Evolutionary conservation across 2,329 filamentous ascomycete species (phyloP).

Genomic region (Ophiostoma ulmi): DNA sequence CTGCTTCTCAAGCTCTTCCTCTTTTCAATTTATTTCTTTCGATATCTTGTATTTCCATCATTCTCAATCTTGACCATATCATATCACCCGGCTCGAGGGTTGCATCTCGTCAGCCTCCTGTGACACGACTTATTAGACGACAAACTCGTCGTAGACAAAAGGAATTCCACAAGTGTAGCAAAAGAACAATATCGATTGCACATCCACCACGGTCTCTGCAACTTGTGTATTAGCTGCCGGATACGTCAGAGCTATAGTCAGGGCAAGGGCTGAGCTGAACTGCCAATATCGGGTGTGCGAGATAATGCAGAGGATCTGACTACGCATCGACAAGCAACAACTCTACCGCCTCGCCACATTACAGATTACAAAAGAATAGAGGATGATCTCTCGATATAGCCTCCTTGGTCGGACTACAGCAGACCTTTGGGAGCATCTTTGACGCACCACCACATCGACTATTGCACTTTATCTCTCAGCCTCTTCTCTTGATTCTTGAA

Average conservation of each 20-base stretch:
- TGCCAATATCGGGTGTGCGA: conserved; percentile 1
- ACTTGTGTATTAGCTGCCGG: background rate
- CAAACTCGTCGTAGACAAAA: background rate
- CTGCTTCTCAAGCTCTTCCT: background rate
- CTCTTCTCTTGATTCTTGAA: background rate
- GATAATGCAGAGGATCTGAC: background rate
- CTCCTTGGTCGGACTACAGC: background rate
- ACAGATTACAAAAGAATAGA: background rate
- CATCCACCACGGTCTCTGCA: background rate
- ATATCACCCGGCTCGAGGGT: background rate
- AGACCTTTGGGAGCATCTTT: background rate
- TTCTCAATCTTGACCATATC: background rate
- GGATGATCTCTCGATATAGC: background rate
- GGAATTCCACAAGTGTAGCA: background rate
- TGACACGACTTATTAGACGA: conserved; percentile 4
- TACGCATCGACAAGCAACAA: background rate
- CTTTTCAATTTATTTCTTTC: background rate
- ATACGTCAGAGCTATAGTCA: background rate
- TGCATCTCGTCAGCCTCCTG: conserved; percentile 2
- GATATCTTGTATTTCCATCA: background rate
- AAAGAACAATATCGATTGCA: background rate
- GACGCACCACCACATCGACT: background rate
- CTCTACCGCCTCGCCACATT: background rate
- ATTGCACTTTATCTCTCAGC: background rate
- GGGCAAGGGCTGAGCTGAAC: background rate